Evolutionary conservation across 2,329 filamentous ascomycete genomes (phyloP).

Genomic region (Aspergillus felis): DNA sequence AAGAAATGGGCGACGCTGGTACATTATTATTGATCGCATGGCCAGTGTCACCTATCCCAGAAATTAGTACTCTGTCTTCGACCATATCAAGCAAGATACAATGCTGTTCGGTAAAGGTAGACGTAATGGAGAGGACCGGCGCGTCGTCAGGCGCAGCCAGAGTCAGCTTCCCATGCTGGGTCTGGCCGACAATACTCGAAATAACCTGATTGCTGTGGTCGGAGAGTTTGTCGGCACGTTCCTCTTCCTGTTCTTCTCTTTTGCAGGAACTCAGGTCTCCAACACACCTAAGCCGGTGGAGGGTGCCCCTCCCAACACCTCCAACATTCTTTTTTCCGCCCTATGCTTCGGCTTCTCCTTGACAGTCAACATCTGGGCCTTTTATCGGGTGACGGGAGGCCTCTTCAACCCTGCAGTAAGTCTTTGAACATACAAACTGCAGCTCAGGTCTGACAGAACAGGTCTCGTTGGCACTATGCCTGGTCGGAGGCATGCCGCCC

Average conservation of each 20-base stretch:
- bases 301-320: slow-evolving; percentile 32
- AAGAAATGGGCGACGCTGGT: background rate
- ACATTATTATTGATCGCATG: background rate
- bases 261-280: slow-evolving; percentile 45
- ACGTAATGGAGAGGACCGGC: background rate
- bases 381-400: slow-evolving; percentile 50
- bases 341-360: slow-evolving; percentile 46
- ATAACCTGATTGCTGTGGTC: slow-evolving; percentile 45
- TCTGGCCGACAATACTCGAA: slow-evolving; percentile 33
- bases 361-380: slow-evolving; percentile 53
- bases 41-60: background rate
- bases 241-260: slow-evolving; percentile 48
- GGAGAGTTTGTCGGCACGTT: slow-evolving; percentile 53
- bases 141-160: background rate
- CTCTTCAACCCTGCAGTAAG: slow-evolving; percentile 50
- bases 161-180: slow-evolving; percentile 32
- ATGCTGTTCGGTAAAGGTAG: background rate
- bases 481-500: slow-evolving; percentile 55
- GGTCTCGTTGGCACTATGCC: slow-evolving; percentile 58
- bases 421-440: background rate
- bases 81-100: background rate
- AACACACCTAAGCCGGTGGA: slow-evolving; percentile 33
- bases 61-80: background rate
- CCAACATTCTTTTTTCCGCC: slow-evolving; percentile 41
- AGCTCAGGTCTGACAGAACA: slow-evolving; percentile 9